Evolutionary conservation across 371 early-diverging fungal species (phyloP).

Genomic region (Mortierella sp.): DNA sequence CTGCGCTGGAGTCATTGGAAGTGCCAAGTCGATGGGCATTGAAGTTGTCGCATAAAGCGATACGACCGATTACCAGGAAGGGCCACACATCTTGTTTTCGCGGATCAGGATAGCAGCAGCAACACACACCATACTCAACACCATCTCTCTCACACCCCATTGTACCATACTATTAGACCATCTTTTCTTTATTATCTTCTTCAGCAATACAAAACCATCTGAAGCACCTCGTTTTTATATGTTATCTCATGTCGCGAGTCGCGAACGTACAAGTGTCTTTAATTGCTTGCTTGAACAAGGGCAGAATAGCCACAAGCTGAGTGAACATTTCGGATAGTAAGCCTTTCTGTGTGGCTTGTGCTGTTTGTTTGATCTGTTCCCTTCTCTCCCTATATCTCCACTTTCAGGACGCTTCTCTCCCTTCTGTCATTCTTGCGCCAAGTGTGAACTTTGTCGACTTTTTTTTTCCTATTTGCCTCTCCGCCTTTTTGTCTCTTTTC

Average conservation of each 20-base stretch:
- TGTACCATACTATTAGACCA: conserved; percentile 14
- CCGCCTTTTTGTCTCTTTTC: conserved; percentile 10
- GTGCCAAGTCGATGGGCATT: conserved; percentile 90
- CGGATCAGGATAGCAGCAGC: conserved; percentile 32
- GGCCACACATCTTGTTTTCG: background rate
- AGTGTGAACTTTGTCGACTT: background rate
- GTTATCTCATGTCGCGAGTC: background rate
- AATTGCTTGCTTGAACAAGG: background rate
- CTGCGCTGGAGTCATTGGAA: conserved; percentile 83
- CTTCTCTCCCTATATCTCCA: conserved; percentile 65
- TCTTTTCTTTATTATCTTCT: background rate
- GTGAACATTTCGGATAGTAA: background rate
- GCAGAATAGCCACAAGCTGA: background rate
- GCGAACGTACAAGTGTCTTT: background rate
- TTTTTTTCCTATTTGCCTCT: conserved; percentile 3
- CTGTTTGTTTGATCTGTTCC: conserved; percentile 74
- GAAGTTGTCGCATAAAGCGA: conserved; percentile 78
- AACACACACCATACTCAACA: background rate
- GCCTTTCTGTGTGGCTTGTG: conserved; percentile 47
- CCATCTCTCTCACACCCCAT: conserved; percentile 8
- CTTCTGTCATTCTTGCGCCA: background rate
- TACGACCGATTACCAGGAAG: background rate
- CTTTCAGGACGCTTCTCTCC: background rate
- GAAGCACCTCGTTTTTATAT: background rate
- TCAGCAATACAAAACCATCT: background rate